Conservation (phyloP, 2,329 filamentous ascomycete genomes). For the Aspergillus aculeatus region DNA sequence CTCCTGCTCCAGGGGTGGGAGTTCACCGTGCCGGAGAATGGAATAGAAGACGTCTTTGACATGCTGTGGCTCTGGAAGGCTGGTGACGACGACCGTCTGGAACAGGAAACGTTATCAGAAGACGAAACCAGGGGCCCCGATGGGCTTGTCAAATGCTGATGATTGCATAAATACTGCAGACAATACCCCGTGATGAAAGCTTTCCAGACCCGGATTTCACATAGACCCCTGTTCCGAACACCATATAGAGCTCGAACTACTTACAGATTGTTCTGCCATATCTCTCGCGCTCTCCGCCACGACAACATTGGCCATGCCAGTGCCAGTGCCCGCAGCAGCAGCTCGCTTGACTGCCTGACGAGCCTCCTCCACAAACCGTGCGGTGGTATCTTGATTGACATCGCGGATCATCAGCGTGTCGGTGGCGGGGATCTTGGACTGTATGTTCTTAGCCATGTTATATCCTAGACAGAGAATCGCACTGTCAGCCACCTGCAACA, state of each 20-base stretch:
- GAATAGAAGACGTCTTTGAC: constrained; percentile 78
- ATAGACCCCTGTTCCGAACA: not conserved
- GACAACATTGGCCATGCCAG: constrained; percentile 50
- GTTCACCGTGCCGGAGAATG: constrained; percentile 62
- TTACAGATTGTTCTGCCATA: constrained; percentile 66
- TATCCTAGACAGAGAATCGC: constrained; percentile 52
- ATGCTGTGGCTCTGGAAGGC: constrained; percentile 83
- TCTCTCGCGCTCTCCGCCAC: constrained; percentile 59
- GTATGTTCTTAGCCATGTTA: constrained; percentile 70
- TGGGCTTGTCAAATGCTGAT: not conserved
- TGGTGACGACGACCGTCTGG: constrained; percentile 83
- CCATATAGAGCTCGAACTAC: constrained; percentile 26
- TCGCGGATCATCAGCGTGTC: constrained; percentile 67
- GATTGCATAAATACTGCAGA: not conserved
- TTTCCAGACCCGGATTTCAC: not conserved
- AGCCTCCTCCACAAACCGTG: constrained; percentile 58
- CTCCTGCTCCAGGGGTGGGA: constrained; percentile 54
- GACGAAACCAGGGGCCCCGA: not conserved
- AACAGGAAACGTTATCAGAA: constrained; percentile 8
- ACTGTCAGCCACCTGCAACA: not conserved
- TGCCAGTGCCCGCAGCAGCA: constrained; percentile 20
- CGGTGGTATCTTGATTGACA: constrained; percentile 58
- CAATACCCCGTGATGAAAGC: not conserved
- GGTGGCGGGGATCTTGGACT: constrained; percentile 61
- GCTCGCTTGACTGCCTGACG: constrained; percentile 28